A percentile compares a stretch with the other conserved stretches of the same genome.
These are phyloP conservation scores for Coffea humblotiana DNA, from an alignment of 305 asterid genomes.

Conservation along the genomic window DNA sequence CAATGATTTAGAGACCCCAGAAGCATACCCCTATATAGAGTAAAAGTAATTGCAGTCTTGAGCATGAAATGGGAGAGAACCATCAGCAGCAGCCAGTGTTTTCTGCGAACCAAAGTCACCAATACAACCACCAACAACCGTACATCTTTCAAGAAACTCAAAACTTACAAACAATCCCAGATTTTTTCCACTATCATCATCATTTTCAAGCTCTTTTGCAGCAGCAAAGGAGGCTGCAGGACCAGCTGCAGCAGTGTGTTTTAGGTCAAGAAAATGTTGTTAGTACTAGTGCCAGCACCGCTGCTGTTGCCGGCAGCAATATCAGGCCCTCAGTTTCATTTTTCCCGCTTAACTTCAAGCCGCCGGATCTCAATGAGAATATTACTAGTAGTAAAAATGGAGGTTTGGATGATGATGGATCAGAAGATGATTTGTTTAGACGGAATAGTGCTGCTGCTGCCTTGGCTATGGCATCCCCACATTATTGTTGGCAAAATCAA, in stretches of 20 bases:
- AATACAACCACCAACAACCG: conserved; percentile 20
- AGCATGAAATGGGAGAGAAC: conserved; percentile 45
- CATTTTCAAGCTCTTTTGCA: conserved; percentile 27
- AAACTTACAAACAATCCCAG: conserved; percentile 32
- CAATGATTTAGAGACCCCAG: not conserved
- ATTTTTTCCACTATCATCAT: conserved; percentile 32
- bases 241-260: not conserved
- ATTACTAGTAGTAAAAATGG: not conserved
- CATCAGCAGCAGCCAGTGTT: conserved; percentile 35
- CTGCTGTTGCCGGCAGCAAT: not conserved
- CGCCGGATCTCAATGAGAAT: conserved; percentile 41
- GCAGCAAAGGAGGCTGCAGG: conserved; percentile 11
- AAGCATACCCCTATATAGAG: not conserved
- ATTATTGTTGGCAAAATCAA: conserved; percentile 56
- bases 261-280: not conserved
- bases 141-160: conserved; percentile 49
- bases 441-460: conserved; percentile 24
- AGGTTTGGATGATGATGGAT: not conserved
- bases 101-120: conserved; percentile 11
- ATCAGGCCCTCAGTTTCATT: not conserved
- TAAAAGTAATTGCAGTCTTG: conserved; percentile 24
- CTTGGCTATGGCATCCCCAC: conserved; percentile 47
- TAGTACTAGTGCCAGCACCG: not conserved
- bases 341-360: conserved; percentile 43
- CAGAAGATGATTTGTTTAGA: conserved; percentile 34